Percentiles rank a stretch among this genome's conserved stretches.
Conservation (phyloP, 306 rosid genomes). For the Casuarina equisetifolia region DNA sequence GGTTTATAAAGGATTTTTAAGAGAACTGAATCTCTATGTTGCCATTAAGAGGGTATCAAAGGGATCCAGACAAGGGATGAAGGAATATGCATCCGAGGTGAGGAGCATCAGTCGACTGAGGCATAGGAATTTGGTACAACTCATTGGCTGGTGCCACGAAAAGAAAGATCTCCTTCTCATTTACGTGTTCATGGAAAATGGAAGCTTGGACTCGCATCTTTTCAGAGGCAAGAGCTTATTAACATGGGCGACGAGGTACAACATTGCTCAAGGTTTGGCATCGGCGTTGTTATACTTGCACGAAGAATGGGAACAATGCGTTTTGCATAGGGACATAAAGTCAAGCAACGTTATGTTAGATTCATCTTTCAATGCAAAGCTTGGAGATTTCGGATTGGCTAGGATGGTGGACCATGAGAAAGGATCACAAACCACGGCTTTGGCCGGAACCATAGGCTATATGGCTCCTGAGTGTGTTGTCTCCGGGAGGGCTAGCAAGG, state of each 20-base stretch:
- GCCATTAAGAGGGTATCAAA: background rate
- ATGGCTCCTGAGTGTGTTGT: slow-evolving; percentile 28
- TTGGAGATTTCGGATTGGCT: background rate
- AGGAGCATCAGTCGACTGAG: background rate
- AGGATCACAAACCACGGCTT: background rate
- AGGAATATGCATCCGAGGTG: background rate
- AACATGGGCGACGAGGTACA: background rate
- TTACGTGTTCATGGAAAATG: background rate
- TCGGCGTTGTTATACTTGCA: background rate
- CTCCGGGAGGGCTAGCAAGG: slow-evolving; percentile 20
- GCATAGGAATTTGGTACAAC: background rate
- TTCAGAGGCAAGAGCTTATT: background rate
- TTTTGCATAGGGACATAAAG: background rate
- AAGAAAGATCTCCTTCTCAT: background rate
- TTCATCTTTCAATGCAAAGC: background rate
- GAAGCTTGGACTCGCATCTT: background rate
- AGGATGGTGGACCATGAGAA: background rate
- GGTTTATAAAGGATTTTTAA: background rate
- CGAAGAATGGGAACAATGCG: background rate
- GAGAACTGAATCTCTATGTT: background rate
- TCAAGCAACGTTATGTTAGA: background rate
- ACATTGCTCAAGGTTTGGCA: background rate
- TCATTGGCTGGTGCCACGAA: background rate
- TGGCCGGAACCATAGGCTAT: slow-evolving; percentile 32
- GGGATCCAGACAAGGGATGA: background rate